phyloP scores from a whole-genome alignment of 2,329 filamentous ascomycete genomes.

The Dactylellina drechsleri region DNA sequence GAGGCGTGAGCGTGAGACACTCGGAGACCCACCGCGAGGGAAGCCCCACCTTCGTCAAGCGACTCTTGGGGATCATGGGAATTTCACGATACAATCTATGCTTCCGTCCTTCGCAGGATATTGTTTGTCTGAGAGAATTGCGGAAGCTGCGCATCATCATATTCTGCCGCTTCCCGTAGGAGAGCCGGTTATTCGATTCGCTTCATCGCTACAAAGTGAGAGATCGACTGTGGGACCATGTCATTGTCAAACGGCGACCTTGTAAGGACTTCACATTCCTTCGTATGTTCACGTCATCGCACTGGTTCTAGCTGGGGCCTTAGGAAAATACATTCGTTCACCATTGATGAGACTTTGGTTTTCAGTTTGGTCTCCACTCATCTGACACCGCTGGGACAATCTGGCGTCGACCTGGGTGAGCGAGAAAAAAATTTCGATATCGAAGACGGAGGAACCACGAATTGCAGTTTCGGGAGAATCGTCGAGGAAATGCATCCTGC shows the following conservation, averaged over 20 bases:
- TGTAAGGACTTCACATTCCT: background rate
- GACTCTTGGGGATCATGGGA: conserved; percentile 24
- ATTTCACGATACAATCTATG: conserved; percentile 7
- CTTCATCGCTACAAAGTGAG: conserved; percentile 12
- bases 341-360: no score
- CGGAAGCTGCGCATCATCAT: conserved; percentile 42
- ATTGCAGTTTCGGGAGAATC: conserved; percentile 13
- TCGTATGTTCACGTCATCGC: conserved; percentile 5
- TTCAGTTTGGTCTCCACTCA: background rate
- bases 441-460: background rate
- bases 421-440: background rate
- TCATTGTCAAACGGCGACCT: conserved; percentile 29
- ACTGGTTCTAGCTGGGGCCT: background rate
- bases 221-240: conserved; percentile 49
- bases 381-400: background rate
- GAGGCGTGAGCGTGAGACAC: conserved; percentile 50
- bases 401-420: no score
- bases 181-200: conserved; percentile 21
- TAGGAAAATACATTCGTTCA: no score
- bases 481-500: conserved; percentile 2
- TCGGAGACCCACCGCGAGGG: conserved; percentile 26
- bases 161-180: conserved; percentile 26
- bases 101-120: conserved; percentile 26
- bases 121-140: conserved; percentile 37
- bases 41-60: conserved; percentile 47